Evolutionary conservation across 345 rosid species (phyloP), one percentile per base, ranked within the genome.

Genomic region (Kernera saxatilis): DNA sequence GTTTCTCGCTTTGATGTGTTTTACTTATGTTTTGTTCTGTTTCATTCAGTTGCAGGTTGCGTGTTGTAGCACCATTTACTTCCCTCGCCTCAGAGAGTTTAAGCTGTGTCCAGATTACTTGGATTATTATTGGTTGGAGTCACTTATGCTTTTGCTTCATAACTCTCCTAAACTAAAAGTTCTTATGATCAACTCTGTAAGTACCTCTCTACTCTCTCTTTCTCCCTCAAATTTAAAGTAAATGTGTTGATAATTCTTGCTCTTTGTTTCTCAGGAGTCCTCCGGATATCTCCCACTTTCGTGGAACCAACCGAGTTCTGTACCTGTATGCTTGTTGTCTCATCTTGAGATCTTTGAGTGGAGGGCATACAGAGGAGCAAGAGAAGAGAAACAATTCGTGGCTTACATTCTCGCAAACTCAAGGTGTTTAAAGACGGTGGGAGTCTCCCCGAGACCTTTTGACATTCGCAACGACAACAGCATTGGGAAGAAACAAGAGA

Each of bases 231-330:
- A 6, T 0, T 27, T 27, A 27, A 27, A 27, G 30, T 5, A 27
- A 27, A 3, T 44, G 21, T 19, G 52, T 46, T 46, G 8, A 19
- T 21, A 19, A 19, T 19, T 46, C 14, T 46, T 46, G 5, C 26
- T 21, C 22, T 25, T 21, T 46, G 52, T 1, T 46, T 45, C 10
- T 46, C 26, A 46, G 52, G 3, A 9, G 8, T 2, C 1, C 52
- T 21, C 0, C 14, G 1, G 19, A 5, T 13, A 46, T 10, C 13
- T 4, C 41, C 55, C 17, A 55, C 8, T 44, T 56, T 44, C 23
- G n/a, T 69, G 64, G 56, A 56, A 36, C 8, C 26, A 56, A 69
- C 64, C 64, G n/a, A 56, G 55, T 56, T 44, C 55, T 22, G 25
- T 69, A 10, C 65, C 73, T 12, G 37, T 19, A 30, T 69, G 73